Evolutionary conservation across 345 rosid species (phyloP).

Genomic region (Noccaea caerulescens): DNA sequence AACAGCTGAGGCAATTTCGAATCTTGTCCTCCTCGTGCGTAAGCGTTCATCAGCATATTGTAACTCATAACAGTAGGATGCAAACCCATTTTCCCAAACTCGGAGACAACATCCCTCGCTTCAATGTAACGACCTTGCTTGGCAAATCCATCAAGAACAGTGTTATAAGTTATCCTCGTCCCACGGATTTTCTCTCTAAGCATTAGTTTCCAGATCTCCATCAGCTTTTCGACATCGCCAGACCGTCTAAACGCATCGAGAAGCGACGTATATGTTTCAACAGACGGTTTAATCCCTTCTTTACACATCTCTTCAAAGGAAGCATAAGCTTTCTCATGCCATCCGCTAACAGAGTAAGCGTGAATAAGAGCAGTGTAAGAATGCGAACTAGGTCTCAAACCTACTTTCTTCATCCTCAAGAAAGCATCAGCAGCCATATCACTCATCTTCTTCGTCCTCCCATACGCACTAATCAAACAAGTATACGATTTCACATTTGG

Average conservation of each 20-base stretch:
- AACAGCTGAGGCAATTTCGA: constrained; percentile 78
- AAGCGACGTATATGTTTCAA: constrained; percentile 84
- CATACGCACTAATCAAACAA: constrained; percentile 79
- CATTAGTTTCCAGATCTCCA: constrained; percentile 85
- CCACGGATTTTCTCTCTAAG: constrained; percentile 59
- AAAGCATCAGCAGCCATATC: constrained; percentile 87
- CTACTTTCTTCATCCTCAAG: constrained; percentile 72
- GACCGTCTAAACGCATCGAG: constrained; percentile 80
- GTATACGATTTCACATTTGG: constrained; percentile 74
- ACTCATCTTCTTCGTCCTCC: constrained; percentile 73
- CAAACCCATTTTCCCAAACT: constrained; percentile 76
- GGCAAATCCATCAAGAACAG: constrained; percentile 84
- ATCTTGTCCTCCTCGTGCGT: constrained; percentile 84
- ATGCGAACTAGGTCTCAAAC: constrained; percentile 72
- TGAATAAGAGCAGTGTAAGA: constrained; percentile 87
- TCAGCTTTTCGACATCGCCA: constrained; percentile 65
- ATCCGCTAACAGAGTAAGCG: constrained; percentile 81
- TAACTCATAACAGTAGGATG: constrained; percentile 84
- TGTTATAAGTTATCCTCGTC: constrained; percentile 78
- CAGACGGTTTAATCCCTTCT: constrained; percentile 72
- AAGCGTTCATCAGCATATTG: constrained; percentile 94
- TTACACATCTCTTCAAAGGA: constrained; percentile 68
- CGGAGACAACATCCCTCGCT: constrained; percentile 80
- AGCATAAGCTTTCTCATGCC: constrained; percentile 76
- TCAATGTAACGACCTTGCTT: constrained; percentile 84